Evolutionary conservation across 768 basidiomycete genomes (phyloP).

Genomic region (Mycena amicta): DNA sequence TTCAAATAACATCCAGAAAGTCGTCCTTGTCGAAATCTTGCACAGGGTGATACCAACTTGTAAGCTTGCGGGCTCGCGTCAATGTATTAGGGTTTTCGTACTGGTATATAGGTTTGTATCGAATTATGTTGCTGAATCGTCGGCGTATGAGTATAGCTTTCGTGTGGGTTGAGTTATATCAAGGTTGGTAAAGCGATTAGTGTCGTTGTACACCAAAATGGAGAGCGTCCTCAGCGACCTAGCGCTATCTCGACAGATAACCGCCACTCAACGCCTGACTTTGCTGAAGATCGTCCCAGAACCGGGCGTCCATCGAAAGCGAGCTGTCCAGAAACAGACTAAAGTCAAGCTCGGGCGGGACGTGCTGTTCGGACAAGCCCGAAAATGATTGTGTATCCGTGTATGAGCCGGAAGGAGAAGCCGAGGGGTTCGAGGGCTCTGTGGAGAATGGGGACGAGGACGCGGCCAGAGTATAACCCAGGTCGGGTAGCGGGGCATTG

Average conservation of each 20-base stretch:
- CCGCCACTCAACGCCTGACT: not conserved
- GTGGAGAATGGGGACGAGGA: not conserved
- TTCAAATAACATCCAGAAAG: not conserved
- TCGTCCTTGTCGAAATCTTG: not conserved
- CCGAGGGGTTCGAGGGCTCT: not conserved
- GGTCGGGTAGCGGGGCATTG: not conserved
- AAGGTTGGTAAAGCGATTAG: too few relatives aligned
- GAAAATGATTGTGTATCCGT: too few relatives aligned
- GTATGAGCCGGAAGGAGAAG: too few relatives aligned
- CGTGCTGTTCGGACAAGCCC: not conserved
- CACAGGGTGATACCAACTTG: too few relatives aligned
- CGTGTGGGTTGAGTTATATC: too few relatives aligned
- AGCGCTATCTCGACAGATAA: not conserved
- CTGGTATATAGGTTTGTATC: too few relatives aligned
- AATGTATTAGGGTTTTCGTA: too few relatives aligned
- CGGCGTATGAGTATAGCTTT: too few relatives aligned
- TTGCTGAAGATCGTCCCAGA: slow-evolving; percentile 1
- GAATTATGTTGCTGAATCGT: too few relatives aligned
- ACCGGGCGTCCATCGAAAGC: not conserved
- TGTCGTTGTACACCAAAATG: too few relatives aligned
- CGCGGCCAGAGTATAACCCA: not conserved
- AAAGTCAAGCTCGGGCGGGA: slow-evolving; percentile 2
- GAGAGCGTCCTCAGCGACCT: too few relatives aligned
- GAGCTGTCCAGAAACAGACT: slow-evolving; percentile 1
- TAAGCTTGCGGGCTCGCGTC: not conserved